phyloP scores from a whole-genome alignment of 1,284 basidiomycete species.

The Fomitiporia mediterranea region DNA sequence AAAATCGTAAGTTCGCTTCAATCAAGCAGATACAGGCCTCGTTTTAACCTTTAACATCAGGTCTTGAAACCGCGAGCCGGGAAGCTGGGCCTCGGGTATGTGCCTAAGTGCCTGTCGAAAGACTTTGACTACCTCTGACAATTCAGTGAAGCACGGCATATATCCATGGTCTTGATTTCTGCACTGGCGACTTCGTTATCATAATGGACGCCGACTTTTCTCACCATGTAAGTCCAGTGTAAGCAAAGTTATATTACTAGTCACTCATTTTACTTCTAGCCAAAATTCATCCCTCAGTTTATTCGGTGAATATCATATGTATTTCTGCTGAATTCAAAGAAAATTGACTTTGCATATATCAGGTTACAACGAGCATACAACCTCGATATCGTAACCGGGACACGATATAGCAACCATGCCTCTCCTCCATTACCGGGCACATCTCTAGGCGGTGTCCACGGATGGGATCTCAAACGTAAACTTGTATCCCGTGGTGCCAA shows the following conservation, averaged over 20 bases:
- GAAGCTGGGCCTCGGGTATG: conserved; percentile 83
- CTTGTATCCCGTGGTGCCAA: conserved; percentile 84
- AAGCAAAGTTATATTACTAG: neutral
- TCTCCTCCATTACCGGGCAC: conserved; percentile 48
- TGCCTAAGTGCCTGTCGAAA: neutral
- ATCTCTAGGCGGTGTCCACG: conserved; percentile 76
- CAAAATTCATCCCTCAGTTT: conserved; percentile 87
- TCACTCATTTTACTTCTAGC: conserved; percentile 39
- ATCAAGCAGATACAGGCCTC: neutral
- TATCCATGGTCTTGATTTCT: conserved; percentile 85
- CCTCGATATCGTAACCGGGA: conserved; percentile 87
- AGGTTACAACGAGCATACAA: conserved; percentile 78
- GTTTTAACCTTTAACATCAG: conserved; percentile 33
- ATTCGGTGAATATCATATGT: conserved; percentile 56
- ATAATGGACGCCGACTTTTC: conserved; percentile 98
- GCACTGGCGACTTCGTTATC: conserved; percentile 89
- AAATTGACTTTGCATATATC: conserved; percentile 15
- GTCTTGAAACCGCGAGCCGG: conserved; percentile 80
- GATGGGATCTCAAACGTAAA: conserved; percentile 87
- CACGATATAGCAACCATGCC: conserved; percentile 70
- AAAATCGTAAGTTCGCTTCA: conserved; percentile 55
- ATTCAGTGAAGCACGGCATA: conserved; percentile 74
- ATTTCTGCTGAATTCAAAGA: conserved; percentile 14
- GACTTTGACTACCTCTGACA: no score
- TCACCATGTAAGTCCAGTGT: conserved; percentile 65